Base-by-base conservation (phyloP, 2,329 filamentous ascomycete species). In the Monilinia vaccinii-corymbosi region DNA sequence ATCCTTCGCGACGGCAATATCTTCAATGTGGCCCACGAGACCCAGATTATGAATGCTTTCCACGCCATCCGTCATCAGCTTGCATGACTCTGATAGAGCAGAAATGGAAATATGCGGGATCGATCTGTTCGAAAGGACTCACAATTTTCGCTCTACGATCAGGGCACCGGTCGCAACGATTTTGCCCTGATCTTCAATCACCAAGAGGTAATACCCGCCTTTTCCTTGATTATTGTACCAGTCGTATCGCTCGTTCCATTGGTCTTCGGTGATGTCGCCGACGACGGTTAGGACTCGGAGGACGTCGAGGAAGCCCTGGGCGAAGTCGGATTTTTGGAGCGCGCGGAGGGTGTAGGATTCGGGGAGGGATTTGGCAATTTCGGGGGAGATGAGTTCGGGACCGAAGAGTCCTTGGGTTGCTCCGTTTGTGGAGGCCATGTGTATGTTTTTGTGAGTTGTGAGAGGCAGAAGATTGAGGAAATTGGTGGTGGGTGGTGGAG, bases 141-240 rank as follows among this genome's bases (percentile, higher is more conserved):
- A 91, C 88, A 94, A 94, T 77, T 97, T 97, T 76, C 88, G 84
- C 83, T 99, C 94, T 52, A 96, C 90, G 66, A 97, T 83, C 74
- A 97, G 76, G 40, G 88, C 88, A 2, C 94, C 94, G 0, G 91
- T 96, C 31, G 89, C 93, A n/a, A 97, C 94, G 55, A 97, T 84
- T 64, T 74, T 73, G 52, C 73, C 75, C 25, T 80, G 83, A 72
- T 97, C 89, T 64, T 75, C 74, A 57, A 97, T 87, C 63, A 93
- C 89, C 36, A 97, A 78, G 61, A 96, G 80, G 74, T 89, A 96
- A 78, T 97, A 97, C 62, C 85, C 85, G 1, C 68, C 85, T 69
- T 87, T 85, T 55, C 79, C 77, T 48, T 80, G 78, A 56, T 78
- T 77, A 38, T 79, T 78, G 78, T 97, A 92, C 82, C 87, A 92